A percentile compares a stretch with the other conserved stretches of the same genome.
Evolutionary conservation across 2,329 filamentous ascomycete species (phyloP).

Genomic region (Plenodomus lindquistii): DNA sequence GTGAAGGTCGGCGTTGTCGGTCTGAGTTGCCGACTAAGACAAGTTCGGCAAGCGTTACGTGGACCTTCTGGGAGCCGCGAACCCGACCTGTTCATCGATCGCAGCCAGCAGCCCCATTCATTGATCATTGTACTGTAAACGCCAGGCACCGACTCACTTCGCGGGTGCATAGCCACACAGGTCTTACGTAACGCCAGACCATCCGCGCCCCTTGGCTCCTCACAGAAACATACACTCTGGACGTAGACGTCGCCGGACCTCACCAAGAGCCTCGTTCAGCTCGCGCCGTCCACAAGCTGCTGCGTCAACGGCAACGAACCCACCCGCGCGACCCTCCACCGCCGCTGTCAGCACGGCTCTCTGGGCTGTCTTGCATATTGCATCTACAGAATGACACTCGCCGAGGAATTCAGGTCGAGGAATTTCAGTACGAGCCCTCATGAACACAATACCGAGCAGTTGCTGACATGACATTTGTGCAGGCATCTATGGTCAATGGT

Average conservation of each 20-base stretch:
- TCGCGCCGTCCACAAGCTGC: constrained; percentile 24
- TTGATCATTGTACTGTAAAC: constrained; percentile 17
- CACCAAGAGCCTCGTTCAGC: constrained; percentile 29
- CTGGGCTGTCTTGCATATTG: neutral
- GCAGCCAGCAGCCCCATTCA: constrained; percentile 14
- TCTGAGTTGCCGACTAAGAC: constrained; percentile 19
- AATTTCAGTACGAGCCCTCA: constrained; percentile 63
- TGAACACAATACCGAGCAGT: constrained; percentile 11
- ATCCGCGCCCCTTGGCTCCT: constrained; percentile 11
- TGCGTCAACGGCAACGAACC: constrained; percentile 10
- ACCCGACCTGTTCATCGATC: constrained; percentile 17
- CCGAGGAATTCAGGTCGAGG: constrained; percentile 65
- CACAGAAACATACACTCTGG: constrained; percentile 6
- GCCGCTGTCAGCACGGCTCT: constrained; percentile 1
- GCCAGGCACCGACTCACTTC: constrained; percentile 22
- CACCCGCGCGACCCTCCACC: constrained; percentile 7
- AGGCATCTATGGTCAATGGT: constrained; percentile 74
- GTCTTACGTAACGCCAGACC: constrained; percentile 35
- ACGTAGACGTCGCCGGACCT: constrained; percentile 20
- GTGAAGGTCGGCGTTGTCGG: constrained; percentile 22
- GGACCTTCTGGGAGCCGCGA: constrained; percentile 37
- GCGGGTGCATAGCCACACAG: constrained; percentile 34
- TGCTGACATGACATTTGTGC: constrained; percentile 38
- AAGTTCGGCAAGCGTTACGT: constrained; percentile 39
- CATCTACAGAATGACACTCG: constrained; percentile 56